Percentiles rank a stretch among this genome's conserved stretches.
phyloP scores from a whole-genome alignment of 768 basidiomycete species.

The Rhodotorula paludigena region DNA sequence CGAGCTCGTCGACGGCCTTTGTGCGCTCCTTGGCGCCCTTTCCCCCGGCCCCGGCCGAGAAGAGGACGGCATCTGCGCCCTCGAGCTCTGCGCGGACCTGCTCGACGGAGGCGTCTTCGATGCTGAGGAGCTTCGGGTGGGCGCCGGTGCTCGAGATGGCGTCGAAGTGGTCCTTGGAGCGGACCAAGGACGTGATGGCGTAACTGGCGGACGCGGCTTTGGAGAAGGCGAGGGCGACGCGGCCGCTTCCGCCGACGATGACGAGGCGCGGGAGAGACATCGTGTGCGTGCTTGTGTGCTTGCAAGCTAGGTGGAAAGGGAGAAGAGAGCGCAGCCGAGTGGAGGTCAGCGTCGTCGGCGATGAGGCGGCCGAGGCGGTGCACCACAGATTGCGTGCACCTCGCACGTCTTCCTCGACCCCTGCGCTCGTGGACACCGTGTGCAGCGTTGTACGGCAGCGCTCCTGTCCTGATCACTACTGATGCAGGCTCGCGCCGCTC shows the following conservation, averaged over 20 bases:
- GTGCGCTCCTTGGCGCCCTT: constrained; percentile 55
- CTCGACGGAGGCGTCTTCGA: constrained; percentile 54
- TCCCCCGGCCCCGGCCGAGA: constrained; percentile 56
- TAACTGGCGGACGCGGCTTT: constrained; percentile 51
- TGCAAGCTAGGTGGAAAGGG: not conserved
- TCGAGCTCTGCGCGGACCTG: constrained; percentile 55
- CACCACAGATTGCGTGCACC: too few species aligned
- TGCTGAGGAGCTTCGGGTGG: constrained; percentile 56
- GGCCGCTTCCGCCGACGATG: constrained; percentile 38
- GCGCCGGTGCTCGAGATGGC: constrained; percentile 53
- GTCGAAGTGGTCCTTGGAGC: constrained; percentile 52
- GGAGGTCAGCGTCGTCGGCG: too few species aligned
- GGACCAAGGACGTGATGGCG: constrained; percentile 58
- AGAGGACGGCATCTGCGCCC: constrained; percentile 48
- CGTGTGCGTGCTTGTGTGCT: too few species aligned
- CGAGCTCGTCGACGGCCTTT: constrained; percentile 58
- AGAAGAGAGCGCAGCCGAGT: too few species aligned
- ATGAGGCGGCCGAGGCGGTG: too few species aligned
- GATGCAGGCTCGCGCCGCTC: too few species aligned
- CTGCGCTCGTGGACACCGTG: too few species aligned
- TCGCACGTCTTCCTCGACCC: too few species aligned
- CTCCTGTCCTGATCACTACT: too few species aligned
- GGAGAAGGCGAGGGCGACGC: constrained; percentile 54
- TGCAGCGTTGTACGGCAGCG: too few species aligned
- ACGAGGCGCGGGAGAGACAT: constrained; percentile 17